phyloP scores from a whole-genome alignment of 257 asterid species.

The Plectranthus barbatus region DNA sequence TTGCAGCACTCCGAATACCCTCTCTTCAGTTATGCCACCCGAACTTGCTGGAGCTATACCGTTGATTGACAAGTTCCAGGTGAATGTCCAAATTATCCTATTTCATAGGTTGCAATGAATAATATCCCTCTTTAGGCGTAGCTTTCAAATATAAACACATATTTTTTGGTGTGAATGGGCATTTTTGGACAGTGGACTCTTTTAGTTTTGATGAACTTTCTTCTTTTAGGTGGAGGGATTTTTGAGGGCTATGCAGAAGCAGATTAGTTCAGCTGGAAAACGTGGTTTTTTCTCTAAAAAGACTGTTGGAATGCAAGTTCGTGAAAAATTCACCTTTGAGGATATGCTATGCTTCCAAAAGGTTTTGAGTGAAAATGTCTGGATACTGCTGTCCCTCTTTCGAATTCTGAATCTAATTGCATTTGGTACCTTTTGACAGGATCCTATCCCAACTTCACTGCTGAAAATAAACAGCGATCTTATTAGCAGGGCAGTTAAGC shows the following conservation, averaged over 20 bases:
- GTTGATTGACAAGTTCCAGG: slow-evolving; percentile 88
- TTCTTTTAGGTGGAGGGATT: slow-evolving; percentile 76
- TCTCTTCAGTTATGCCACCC: slow-evolving; percentile 77
- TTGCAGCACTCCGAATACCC: slow-evolving; percentile 76
- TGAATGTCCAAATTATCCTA: slow-evolving; percentile 13
- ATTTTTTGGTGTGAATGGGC: slow-evolving; percentile 2
- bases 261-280: slow-evolving; percentile 73
- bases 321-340: slow-evolving; percentile 85
- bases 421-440: slow-evolving; percentile 47
- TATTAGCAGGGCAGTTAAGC: slow-evolving; percentile 70
- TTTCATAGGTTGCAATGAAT: not conserved
- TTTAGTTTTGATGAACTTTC: slow-evolving; percentile 1
- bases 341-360: slow-evolving; percentile 95
- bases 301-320: slow-evolving; percentile 56
- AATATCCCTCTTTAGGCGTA: not conserved
- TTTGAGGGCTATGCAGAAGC: slow-evolving; percentile 96
- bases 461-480: slow-evolving; percentile 77
- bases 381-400: not conserved
- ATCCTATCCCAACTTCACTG: slow-evolving; percentile 81
- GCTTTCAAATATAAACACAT: not conserved
- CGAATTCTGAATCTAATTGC: slow-evolving; percentile 11
- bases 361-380: slow-evolving; percentile 36
- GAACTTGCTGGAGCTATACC: slow-evolving; percentile 94
- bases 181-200: slow-evolving; percentile 2
- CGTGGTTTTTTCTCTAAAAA: slow-evolving; percentile 88